phyloP scores from a whole-genome alignment of 306 rosid species.

The Benincasa hispida region DNA sequence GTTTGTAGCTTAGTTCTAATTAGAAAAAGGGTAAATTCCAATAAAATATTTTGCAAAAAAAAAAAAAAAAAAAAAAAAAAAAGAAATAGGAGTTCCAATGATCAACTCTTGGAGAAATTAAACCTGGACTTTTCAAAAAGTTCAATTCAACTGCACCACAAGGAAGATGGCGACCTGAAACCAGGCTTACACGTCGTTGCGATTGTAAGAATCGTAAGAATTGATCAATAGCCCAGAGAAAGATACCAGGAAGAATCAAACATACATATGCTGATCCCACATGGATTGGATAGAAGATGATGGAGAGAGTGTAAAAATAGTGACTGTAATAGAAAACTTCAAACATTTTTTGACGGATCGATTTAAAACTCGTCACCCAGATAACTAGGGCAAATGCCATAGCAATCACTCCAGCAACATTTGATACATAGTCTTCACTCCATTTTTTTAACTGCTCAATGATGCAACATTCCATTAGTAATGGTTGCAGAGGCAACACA shows the following conservation, averaged over 20 bases:
- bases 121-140: slow-evolving; percentile 43
- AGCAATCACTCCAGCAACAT: slow-evolving; percentile 51
- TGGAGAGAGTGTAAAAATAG: slow-evolving; percentile 40
- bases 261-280: slow-evolving; percentile 38
- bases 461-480: not conserved
- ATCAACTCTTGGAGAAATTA: not conserved
- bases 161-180: slow-evolving; percentile 51
- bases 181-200: slow-evolving; percentile 16
- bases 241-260: slow-evolving; percentile 51
- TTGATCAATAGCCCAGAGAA: slow-evolving; percentile 57
- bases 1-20: slow-evolving; percentile 43
- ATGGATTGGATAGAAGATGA: slow-evolving; percentile 46
- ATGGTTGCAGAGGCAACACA: not conserved
- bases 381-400: slow-evolving; percentile 29
- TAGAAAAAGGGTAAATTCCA: not conserved
- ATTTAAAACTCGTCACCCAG: slow-evolving; percentile 39
- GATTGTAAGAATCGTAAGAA: slow-evolving; percentile 52
- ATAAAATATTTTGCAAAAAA: not conserved
- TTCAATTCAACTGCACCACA: slow-evolving; percentile 36
- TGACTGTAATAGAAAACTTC: slow-evolving; percentile 70
- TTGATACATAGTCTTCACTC: slow-evolving; percentile 38
- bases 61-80: too few species aligned
- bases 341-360: slow-evolving; percentile 42
- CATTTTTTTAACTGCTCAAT: slow-evolving; percentile 27
- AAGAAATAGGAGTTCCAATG: not conserved